phyloP scores from a whole-genome alignment of 1,139 yeast species.

The Pneumocystis canis region DNA sequence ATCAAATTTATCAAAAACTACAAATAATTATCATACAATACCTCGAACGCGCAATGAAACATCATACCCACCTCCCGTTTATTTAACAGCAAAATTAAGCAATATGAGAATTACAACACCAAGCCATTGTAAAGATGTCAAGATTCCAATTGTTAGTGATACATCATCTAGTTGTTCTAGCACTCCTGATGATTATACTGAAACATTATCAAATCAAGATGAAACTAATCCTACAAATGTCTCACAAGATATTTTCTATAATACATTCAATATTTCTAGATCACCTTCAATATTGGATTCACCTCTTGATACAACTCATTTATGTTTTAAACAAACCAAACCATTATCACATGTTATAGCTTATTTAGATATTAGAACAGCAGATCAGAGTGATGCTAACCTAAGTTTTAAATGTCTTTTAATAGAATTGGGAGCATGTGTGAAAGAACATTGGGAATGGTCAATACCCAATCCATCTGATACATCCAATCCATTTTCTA shows the following conservation, averaged over 20 bases:
- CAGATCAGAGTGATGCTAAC: slow-evolving; percentile 14
- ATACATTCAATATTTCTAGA: too few species aligned
- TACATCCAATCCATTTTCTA: too few species aligned
- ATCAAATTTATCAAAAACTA: too few species aligned
- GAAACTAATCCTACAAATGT: too few species aligned
- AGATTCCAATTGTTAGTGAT: not conserved
- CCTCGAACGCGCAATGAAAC: not conserved
- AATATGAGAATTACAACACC: not conserved
- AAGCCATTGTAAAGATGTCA: not conserved
- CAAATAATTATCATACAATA: too few species aligned
- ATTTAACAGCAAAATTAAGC: not conserved
- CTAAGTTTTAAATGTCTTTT: slow-evolving; percentile 10
- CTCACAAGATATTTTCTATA: too few species aligned
- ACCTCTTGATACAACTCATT: too few species aligned
- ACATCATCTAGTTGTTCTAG: not conserved
- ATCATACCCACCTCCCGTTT: not conserved
- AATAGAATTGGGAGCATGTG: slow-evolving; percentile 13
- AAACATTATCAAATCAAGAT: not conserved
- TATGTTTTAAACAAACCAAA: not conserved
- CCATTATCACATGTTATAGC: slow-evolving; percentile 12
- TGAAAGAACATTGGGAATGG: slow-evolving; percentile 3
- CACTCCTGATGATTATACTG: not conserved
- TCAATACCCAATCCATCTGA: slow-evolving; percentile 9
- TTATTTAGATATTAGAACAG: slow-evolving; percentile 13
- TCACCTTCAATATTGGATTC: not conserved